Evolutionary conservation across 257 asterid genomes (phyloP).

Genomic region (Capsicum pubescens): DNA sequence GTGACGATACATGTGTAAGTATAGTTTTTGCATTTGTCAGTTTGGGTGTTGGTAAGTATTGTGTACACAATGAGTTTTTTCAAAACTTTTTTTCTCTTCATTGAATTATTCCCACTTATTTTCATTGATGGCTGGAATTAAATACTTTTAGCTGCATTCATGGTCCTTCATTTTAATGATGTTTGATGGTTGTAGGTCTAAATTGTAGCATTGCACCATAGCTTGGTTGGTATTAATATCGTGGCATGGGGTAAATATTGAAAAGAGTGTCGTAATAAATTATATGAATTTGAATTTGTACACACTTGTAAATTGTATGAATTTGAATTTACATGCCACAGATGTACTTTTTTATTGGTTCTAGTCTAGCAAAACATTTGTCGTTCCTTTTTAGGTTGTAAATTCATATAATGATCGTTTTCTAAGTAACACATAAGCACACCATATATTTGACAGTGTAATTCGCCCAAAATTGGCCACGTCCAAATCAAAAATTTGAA

Average conservation of each 20-base stretch:
- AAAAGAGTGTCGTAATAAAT: not conserved
- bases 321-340: not conserved
- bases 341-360: not conserved
- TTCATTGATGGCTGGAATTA: not conserved
- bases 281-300: not conserved
- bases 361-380: not conserved
- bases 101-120: not conserved
- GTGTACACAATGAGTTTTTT: not conserved
- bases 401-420: not conserved
- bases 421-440: not conserved
- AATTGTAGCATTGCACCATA: not conserved
- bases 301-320: not conserved
- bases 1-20: not conserved
- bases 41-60: not conserved
- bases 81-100: not conserved
- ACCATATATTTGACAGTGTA: not conserved
- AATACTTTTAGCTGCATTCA: not conserved
- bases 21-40: not conserved
- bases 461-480: too few species aligned
- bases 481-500: too few species aligned
- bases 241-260: not conserved
- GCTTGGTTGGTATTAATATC: not conserved
- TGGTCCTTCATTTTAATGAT: not conserved
- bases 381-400: not conserved
- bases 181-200: constrained; percentile 4